phyloP scores from a whole-genome alignment of 2,329 filamentous ascomycete species.

The Dactylellina haptotyla region DNA sequence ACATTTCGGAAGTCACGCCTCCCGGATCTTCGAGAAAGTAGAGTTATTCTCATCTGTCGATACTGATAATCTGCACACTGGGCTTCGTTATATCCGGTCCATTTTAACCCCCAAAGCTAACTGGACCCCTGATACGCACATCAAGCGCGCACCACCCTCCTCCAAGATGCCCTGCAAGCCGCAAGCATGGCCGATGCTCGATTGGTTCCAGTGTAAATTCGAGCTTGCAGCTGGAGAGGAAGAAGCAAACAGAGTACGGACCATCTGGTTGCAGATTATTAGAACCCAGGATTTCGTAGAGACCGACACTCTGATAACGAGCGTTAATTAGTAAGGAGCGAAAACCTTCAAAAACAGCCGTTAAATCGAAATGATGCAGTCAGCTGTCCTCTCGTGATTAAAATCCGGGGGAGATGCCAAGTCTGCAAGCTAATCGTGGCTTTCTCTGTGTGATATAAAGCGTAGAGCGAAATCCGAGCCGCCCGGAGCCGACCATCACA shows the following conservation, averaged over 20 bases:
- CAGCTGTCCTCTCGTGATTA: too few relatives aligned
- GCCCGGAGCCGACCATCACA: neutral
- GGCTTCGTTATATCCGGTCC: too few relatives aligned
- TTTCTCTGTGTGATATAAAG: neutral
- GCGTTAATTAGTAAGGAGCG: constrained; percentile 34
- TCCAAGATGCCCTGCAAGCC: constrained; percentile 48
- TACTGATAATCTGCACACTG: neutral
- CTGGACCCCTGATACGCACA: too few relatives aligned
- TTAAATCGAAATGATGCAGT: neutral
- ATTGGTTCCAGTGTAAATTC: constrained; percentile 47
- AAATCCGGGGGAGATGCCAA: neutral
- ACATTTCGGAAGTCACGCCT: too few relatives aligned
- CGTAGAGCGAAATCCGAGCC: neutral
- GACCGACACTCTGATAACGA: constrained; percentile 19
- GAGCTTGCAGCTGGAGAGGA: constrained; percentile 22
- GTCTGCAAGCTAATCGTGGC: neutral
- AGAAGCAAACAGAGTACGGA: constrained; percentile 21
- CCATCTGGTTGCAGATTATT: constrained; percentile 44
- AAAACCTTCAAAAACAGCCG: neutral
- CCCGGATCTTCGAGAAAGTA: too few relatives aligned
- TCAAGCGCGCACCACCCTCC: neutral
- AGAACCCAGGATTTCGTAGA: constrained; percentile 36
- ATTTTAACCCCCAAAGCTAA: too few relatives aligned
- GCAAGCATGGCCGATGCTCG: constrained; percentile 39
- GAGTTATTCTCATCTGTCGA: neutral